Conservation (phyloP, 495 filamentous ascomycete species). For the Podospora pseudocomata region DNA sequence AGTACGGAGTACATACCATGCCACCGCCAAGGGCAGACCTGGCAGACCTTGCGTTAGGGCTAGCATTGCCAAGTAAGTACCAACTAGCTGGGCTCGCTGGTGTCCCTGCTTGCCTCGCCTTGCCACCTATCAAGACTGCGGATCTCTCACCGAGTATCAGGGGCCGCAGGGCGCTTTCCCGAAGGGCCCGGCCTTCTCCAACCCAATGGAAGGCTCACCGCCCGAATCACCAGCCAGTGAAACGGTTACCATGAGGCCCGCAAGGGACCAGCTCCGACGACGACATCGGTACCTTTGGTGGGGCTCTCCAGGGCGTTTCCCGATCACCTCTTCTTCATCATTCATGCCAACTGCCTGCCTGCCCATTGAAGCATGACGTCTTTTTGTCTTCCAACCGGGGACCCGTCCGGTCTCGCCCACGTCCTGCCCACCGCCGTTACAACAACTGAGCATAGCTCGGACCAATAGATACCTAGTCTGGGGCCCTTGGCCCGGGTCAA, state of each 20-base stretch:
- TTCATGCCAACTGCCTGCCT: not conserved
- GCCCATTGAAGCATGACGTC: conserved; percentile 7
- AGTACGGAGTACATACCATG: not conserved
- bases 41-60: not conserved
- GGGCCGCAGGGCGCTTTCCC: conserved; percentile 21
- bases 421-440: not conserved
- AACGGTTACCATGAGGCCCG: conserved; percentile 12
- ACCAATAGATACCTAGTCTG: not conserved
- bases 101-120: conserved; percentile 11
- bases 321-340: not conserved
- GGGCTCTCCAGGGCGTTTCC: conserved; percentile 9
- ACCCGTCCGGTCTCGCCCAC: not conserved
- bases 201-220: conserved; percentile 23
- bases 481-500: not conserved
- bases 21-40: conserved; percentile 1
- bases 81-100: conserved; percentile 17
- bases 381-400: not conserved
- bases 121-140: conserved; percentile 15
- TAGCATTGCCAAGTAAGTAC: conserved; percentile 8
- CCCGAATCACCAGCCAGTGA: conserved; percentile 17
- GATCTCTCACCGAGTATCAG: conserved; percentile 17
- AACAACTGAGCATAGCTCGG: not conserved
- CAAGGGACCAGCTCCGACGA: conserved; percentile 6
- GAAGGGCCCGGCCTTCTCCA: conserved; percentile 21
- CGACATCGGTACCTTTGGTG: conserved; percentile 2